Evolutionary conservation across 345 rosid genomes (phyloP).

Genomic region (Arabis alpina): DNA sequence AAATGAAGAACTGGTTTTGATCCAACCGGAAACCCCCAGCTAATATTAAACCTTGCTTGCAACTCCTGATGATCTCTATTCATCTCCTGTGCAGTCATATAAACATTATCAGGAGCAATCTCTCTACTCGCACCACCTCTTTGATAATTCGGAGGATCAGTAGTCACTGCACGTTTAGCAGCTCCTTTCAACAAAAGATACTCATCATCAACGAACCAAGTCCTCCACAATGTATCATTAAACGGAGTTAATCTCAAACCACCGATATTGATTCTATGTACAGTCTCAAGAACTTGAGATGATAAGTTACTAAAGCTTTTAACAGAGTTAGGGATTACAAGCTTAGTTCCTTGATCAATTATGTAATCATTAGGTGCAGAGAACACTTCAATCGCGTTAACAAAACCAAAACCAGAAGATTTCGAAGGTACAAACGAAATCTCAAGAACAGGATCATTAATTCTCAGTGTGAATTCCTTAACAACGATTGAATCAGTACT

Average conservation of each 20-base stretch:
- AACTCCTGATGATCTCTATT: slow-evolving; percentile 56
- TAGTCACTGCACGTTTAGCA: slow-evolving; percentile 60
- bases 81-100: slow-evolving; percentile 95
- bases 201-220: slow-evolving; percentile 87
- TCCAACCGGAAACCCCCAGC: slow-evolving; percentile 75
- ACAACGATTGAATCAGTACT: slow-evolving; percentile 33
- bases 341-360: slow-evolving; percentile 67
- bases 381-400: slow-evolving; percentile 80
- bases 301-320: slow-evolving; percentile 60
- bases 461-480: slow-evolving; percentile 60
- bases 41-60: slow-evolving; percentile 64
- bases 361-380: slow-evolving; percentile 71
- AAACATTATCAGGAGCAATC: slow-evolving; percentile 80
- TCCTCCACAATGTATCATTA: slow-evolving; percentile 93
- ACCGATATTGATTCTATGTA: slow-evolving; percentile 89
- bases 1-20: slow-evolving; percentile 55
- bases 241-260: slow-evolving; percentile 81
- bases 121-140: slow-evolving; percentile 70
- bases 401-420: slow-evolving; percentile 60
- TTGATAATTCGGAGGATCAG: slow-evolving; percentile 69
- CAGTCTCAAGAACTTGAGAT: slow-evolving; percentile 67
- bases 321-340: slow-evolving; percentile 49
- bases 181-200: slow-evolving; percentile 65
- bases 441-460: slow-evolving; percentile 50
- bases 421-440: slow-evolving; percentile 53